These are phyloP conservation scores for Talaromyces islandicus DNA, from an alignment of 2,329 filamentous ascomycete genomes.

Conservation along the genomic window DNA sequence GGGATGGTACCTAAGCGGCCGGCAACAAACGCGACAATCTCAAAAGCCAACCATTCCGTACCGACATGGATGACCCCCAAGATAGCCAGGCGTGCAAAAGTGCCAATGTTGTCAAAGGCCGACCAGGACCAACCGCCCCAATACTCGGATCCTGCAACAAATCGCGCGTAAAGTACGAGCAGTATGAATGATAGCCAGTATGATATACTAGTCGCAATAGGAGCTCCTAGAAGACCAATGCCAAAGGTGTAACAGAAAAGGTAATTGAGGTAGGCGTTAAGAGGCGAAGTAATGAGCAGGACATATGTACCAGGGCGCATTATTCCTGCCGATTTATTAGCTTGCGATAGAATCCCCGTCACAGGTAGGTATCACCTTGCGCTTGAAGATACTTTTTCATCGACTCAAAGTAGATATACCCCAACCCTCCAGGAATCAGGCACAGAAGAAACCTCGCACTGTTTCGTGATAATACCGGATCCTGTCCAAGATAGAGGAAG, in stretches of 20 bases:
- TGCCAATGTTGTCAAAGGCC: conserved; percentile 60
- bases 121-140: conserved; percentile 69
- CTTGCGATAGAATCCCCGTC: neutral
- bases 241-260: conserved; percentile 67
- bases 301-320: conserved; percentile 61
- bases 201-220: conserved; percentile 73
- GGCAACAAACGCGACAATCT: conserved; percentile 79
- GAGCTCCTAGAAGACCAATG: conserved; percentile 70
- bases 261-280: conserved; percentile 55
- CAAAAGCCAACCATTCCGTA: conserved; percentile 93
- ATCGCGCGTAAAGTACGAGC: conserved; percentile 65
- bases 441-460: conserved; percentile 67
- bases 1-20: conserved; percentile 73
- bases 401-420: conserved; percentile 81
- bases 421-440: conserved; percentile 73
- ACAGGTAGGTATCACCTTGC: conserved; percentile 37
- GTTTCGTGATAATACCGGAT: conserved; percentile 68
- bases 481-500: conserved; percentile 69
- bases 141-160: conserved; percentile 65
- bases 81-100: conserved; percentile 68
- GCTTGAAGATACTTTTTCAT: conserved; percentile 60
- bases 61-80: conserved; percentile 78
- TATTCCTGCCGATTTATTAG: conserved; percentile 40
- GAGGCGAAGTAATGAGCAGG: conserved; percentile 54
- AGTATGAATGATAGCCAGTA: conserved; percentile 82